Evolutionary conservation across 805 yeast genomes (phyloP).

Genomic region (Blastobotrys peoriensis): DNA sequence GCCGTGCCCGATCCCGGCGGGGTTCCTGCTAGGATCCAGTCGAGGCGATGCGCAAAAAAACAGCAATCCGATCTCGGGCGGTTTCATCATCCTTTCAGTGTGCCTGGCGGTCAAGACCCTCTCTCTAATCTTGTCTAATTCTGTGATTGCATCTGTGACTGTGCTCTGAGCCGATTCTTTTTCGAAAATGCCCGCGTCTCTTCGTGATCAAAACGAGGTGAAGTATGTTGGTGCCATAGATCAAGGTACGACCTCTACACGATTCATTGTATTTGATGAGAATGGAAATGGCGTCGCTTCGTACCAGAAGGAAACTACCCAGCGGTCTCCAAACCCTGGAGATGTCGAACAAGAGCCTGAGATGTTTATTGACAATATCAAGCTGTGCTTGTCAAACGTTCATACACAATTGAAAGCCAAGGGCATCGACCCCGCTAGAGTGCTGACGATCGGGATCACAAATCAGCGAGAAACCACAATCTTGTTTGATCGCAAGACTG

Average conservation of each 20-base stretch:
- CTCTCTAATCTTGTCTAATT: no score
- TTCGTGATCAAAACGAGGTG: no score
- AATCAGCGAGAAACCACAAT: conserved; percentile 96
- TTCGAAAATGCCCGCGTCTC: no score
- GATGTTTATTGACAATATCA: conserved; percentile 72
- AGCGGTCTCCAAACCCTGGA: conserved; percentile 34
- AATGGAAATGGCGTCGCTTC: conserved; percentile 75
- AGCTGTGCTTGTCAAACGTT: conserved; percentile 55
- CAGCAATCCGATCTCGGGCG: no score
- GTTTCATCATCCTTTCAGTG: no score
- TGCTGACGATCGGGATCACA: conserved; percentile 79
- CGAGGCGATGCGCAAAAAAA: no score
- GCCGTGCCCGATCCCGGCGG: no score
- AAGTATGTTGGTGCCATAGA: conserved; percentile 65
- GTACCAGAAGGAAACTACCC: conserved; percentile 82
- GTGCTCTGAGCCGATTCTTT: background rate
- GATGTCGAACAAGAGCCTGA: conserved; percentile 94
- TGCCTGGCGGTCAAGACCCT: no score
- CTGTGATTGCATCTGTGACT: background rate
- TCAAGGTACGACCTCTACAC: conserved; percentile 85
- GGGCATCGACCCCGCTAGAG: conserved; percentile 34
- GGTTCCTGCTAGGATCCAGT: no score
- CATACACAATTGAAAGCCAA: conserved; percentile 26
- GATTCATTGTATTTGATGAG: conserved; percentile 74
- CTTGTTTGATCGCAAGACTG: conserved; percentile 75